These are phyloP conservation scores for Paraglomus brasilianum DNA, from an alignment of 192 early-diverging fungal genomes.

Conservation along the genomic window DNA sequence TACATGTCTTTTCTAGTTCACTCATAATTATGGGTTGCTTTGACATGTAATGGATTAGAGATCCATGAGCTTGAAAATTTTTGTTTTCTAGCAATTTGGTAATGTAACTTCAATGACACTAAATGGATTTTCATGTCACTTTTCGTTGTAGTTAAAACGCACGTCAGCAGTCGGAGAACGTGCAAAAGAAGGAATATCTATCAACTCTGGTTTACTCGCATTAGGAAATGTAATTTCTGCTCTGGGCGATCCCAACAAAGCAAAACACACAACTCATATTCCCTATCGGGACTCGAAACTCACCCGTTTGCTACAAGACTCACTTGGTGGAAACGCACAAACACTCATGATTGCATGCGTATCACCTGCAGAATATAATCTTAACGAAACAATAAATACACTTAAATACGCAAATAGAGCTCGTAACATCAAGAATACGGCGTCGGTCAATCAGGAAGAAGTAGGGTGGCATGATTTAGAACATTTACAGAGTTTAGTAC, in stretches of 20 bases:
- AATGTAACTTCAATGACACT: no score
- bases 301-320: conserved; percentile 94
- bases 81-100: background rate
- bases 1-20: no score
- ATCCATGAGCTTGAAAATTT: background rate
- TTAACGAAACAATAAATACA: conserved; percentile 91
- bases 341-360: conserved; percentile 97
- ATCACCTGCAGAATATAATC: conserved; percentile 79
- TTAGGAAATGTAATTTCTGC: conserved; percentile 99
- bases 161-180: conserved; percentile 92
- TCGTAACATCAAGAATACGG: conserved; percentile 92
- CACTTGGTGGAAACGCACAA: conserved; percentile 90
- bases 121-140: no score
- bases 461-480: conserved; percentile 65
- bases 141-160: conserved; percentile 66
- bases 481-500: conserved; percentile 61
- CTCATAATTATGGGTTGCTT: no score
- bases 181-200: conserved; percentile 94
- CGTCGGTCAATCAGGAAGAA: conserved; percentile 75
- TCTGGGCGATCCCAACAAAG: conserved; percentile 71
- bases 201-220: conserved; percentile 93
- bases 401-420: conserved; percentile 95
- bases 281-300: conserved; percentile 98
- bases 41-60: no score
- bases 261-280: conserved; percentile 66